These are phyloP conservation scores for Pyrus pyrifolia DNA, from an alignment of 306 rosid species.

Conservation along the genomic window DNA sequence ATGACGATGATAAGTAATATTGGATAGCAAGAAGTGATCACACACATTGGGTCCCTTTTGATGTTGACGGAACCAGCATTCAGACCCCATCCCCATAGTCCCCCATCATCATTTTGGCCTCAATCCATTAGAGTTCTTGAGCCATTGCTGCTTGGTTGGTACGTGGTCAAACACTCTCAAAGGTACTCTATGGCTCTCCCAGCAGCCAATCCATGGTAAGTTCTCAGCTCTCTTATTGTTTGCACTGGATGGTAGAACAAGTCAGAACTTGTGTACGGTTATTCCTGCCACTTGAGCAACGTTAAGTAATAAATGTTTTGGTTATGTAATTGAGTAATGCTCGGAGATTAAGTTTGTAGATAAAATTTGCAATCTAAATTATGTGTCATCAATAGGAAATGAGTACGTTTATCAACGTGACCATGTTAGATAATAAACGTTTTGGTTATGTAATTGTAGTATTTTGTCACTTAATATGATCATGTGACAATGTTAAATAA, in stretches of 20 bases:
- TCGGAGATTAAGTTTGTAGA: too few relatives aligned
- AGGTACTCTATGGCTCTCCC: background rate
- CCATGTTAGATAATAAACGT: too few relatives aligned
- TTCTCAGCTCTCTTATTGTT: background rate
- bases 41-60: slow-evolving; percentile 41
- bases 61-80: slow-evolving; percentile 40
- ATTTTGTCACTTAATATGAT: too few relatives aligned
- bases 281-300: background rate
- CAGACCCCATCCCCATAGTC: slow-evolving; percentile 19
- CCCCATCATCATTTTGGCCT: background rate
- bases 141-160: background rate
- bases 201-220: background rate
- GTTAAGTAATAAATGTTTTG: too few relatives aligned
- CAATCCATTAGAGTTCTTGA: background rate
- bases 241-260: background rate
- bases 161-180: background rate
- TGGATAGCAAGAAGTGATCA: slow-evolving; percentile 22
- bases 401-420: too few relatives aligned
- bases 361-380: too few relatives aligned
- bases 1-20: slow-evolving; percentile 11
- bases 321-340: too few relatives aligned
- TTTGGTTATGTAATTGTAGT: too few relatives aligned
- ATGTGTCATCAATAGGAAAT: too few relatives aligned
- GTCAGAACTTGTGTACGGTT: background rate
- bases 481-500: too few relatives aligned